Percentiles rank a stretch among this genome's conserved stretches.
Evolutionary conservation across 2,329 filamentous ascomycete genomes (phyloP).

Genomic region (Penicillium sp.): DNA sequence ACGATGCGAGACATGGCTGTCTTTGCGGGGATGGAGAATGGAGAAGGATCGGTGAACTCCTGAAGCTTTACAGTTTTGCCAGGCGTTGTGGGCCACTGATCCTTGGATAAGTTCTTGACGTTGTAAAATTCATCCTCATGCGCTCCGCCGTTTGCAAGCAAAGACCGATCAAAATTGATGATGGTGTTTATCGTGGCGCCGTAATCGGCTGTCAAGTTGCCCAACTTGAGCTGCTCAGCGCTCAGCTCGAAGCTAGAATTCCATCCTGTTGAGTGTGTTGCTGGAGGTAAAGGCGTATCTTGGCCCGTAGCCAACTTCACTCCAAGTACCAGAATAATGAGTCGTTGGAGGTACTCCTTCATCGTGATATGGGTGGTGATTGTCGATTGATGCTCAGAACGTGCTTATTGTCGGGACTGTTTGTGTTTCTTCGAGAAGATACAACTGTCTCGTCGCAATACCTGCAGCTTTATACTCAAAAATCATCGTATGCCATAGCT

Average conservation of each 20-base stretch:
- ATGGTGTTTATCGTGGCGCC: neutral
- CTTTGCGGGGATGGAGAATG: slow-evolving; percentile 19
- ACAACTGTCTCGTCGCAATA: too few relatives aligned
- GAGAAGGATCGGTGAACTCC: slow-evolving; percentile 17
- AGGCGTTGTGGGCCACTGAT: slow-evolving; percentile 11
- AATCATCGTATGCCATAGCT: neutral
- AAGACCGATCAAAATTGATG: slow-evolving; percentile 19
- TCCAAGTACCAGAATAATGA: neutral
- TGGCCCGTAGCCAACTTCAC: neutral
- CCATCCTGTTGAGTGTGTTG: slow-evolving; percentile 3
- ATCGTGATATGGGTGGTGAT: neutral
- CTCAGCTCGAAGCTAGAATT: slow-evolving; percentile 1
- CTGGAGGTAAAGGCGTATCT: neutral
- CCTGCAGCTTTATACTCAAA: neutral
- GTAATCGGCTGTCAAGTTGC: neutral
- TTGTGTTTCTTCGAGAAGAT: too few relatives aligned
- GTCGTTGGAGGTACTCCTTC: neutral
- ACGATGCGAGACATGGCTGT: slow-evolving; percentile 52
- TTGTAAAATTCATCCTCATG: slow-evolving; percentile 23
- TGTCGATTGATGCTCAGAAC: neutral
- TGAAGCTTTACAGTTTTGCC: slow-evolving; percentile 19
- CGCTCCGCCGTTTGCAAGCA: slow-evolving; percentile 24
- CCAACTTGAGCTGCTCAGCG: neutral
- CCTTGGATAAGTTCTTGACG: slow-evolving; percentile 6
- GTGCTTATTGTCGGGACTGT: too few relatives aligned